Base-by-base conservation (phyloP, 768 basidiomycete species). In the Rhizopogon rudus region DNA sequence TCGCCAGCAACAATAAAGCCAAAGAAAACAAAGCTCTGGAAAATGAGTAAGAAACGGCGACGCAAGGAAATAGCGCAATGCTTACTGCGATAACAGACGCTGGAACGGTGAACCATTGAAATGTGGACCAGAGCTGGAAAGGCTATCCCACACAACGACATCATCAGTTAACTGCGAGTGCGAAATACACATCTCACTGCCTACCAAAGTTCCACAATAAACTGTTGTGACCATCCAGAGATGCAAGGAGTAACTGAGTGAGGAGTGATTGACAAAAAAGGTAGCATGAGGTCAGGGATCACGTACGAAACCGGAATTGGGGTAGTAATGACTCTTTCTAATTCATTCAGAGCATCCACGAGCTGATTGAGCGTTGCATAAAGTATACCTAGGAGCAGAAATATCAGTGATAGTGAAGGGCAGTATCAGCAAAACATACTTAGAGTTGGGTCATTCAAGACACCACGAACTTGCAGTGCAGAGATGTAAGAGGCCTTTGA, bases 1-100 rank as follows among this genome's bases (percentile, higher is more conserved):
- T 86, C 84, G 40, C 86, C 86, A 17, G 85, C 84, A 48, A 83
- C 82, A 57, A 88, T 65, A 71, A 87, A 88, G 4, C 86, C 86
- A 63, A 85, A 87, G 74, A 86, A 88, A 56, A 86, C 75, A 65
- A 86, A 85, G 57, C 75, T 75, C 80, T 86, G 61, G 42, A 3
- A 6, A 12, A 31, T 14, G 40, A 52, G 39, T 35, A 12, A 42
- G 49, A 43, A 22, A 31, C 17, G 5, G 13, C 13, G 20, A 16
- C 14, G 43, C 33, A 20, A 14, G 14, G 12, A 37, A 17, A 33
- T n/a, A 9, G 37, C 2, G 25, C 28, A 33, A 6, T 39, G 64
- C 77, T 58, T 63, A 84, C 83, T 40, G 73, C 64, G 40, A 83
- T 65, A 31, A 75, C 67, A 6, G 81, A 84, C 5, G 75, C 80